Base-by-base conservation (phyloP, 768 basidiomycete species). In the Pulveroboletus sp. region DNA sequence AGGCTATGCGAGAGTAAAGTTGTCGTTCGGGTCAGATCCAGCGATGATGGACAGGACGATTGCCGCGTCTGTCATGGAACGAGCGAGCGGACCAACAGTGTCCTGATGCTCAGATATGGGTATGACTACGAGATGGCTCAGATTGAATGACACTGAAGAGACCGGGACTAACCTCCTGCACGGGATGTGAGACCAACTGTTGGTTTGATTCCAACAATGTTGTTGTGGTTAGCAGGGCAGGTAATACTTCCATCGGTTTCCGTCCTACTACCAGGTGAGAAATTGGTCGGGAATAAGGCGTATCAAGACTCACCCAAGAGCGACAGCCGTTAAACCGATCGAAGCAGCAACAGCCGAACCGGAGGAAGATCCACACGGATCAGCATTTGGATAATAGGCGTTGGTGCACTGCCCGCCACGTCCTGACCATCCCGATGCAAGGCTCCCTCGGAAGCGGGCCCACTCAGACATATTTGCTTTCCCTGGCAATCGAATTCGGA, bases 51-150 rank as follows among this genome's bases (percentile, higher is more conserved):
- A 75, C 11, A 83, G 70, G 2, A 83, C 72, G 30, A 76, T 72
- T 0, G 81, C 81, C 0, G 76, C 79, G 48, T 83, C 82, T 0
- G 76, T 60, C 20, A 82, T 50, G 3, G 78, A 76, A 6, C 81
- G 72, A 3, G 76, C 64, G 51, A 84, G 73, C 0, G 82, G 81
- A 0, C 82, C 82, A 3, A 82, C 73, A 2, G 80, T 77, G 53
- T 83, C 82, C 61, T 81, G 80, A 54, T 80, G 74, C 16, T 63
- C 65, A 1, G 79, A 80, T 6, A 80, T 78, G 4, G 82, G 82
- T 24, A 82, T 67, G 5, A 82, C 81, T 81, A 44, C 1, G 26
- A 32, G 8, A 17, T n/a, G 10, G 26, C 40, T 45, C 19, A 44
- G 32, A 12, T 10, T 12, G 43, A 23, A n/a, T 20, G 14, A 23